Evolutionary conservation across 768 basidiomycete genomes (phyloP), one percentile per base, ranked within the genome.

Genomic region (Daedaleopsis sinensis): DNA sequence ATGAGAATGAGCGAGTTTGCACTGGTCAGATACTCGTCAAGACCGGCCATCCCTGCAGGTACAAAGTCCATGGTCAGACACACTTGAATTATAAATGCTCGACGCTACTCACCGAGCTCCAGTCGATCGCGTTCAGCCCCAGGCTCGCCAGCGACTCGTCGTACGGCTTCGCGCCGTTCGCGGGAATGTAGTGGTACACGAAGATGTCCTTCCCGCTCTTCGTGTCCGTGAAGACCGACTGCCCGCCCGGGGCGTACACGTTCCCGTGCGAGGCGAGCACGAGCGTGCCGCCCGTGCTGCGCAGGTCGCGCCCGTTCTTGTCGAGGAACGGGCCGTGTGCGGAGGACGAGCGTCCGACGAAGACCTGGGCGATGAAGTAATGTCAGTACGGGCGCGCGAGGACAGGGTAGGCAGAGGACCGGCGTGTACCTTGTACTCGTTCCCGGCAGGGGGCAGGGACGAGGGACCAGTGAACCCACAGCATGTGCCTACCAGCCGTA

Each of bases 201-300:
- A 66, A 63, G 13, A 66, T 52, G 36, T 63, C 61, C 46, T 58
- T 62, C 35, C 52, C 52, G 44, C 51, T 58, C 61, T 57, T 57
- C 35, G 56, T 48, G 46, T 61, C 61, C 23, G 58, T 54, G 53
- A 64, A 64, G 23, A 64, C 58, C 24, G 55, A 43, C 36, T 64
- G 63, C 0, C 71, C 72, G 8, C 72, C 70, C 27, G 72, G 72
- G n/a, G 69, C 69, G 43, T 70, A 73, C 36, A 73, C 59, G 36
- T 71, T 68, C 51, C 67, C 72, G 52, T 71, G 72, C 49, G 67
- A 68, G n/a, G 55, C 68, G 23, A 73, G 68, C 35, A 73, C 67
- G 46, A 70, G 65, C 8, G 67, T 66, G 39, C 70, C 72, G 16
- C 67, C 65, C 4, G 69, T 55, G 23, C 55, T 38, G 54, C 54